Evolutionary conservation across 208 protist species (phyloP).

Genomic region (Angomonas ambiguus): DNA sequence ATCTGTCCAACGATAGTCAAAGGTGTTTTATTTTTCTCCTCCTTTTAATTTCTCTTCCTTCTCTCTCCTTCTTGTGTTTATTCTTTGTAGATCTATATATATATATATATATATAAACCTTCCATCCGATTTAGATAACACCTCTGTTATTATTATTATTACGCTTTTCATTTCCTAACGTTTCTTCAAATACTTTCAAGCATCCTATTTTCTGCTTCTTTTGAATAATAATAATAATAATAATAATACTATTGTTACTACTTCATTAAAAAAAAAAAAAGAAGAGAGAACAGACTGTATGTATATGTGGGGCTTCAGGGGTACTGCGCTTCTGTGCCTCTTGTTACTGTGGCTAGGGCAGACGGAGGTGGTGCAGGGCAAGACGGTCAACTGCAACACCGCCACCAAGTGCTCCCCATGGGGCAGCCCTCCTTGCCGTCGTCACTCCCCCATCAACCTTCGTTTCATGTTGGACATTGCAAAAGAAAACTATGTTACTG

Average conservation of each 20-base stretch:
- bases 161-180: too few relatives aligned
- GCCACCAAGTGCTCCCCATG: not conserved
- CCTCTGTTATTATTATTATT: too few relatives aligned
- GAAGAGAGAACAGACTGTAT: conserved; percentile 1
- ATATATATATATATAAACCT: not conserved
- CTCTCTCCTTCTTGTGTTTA: not conserved
- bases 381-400: not conserved
- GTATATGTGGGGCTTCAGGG: not conserved
- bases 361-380: not conserved
- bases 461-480: conserved; percentile 67
- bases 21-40: not conserved
- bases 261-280: conserved; percentile 5
- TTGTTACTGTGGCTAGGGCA: not conserved
- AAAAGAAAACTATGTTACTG: conserved; percentile 27
- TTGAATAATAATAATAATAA: too few relatives aligned
- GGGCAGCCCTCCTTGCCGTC: conserved; percentile 29
- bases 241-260: not conserved
- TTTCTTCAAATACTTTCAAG: not conserved
- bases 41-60: not conserved
- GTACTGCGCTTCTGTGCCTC: not conserved
- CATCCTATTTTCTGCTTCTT: too few relatives aligned
- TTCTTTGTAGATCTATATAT: too few relatives aligned
- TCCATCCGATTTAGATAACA: too few relatives aligned
- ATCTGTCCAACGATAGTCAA: too few relatives aligned
- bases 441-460: conserved; percentile 48